Base-by-base conservation (phyloP, 345 rosid species). In the Pistacia atlantica region DNA sequence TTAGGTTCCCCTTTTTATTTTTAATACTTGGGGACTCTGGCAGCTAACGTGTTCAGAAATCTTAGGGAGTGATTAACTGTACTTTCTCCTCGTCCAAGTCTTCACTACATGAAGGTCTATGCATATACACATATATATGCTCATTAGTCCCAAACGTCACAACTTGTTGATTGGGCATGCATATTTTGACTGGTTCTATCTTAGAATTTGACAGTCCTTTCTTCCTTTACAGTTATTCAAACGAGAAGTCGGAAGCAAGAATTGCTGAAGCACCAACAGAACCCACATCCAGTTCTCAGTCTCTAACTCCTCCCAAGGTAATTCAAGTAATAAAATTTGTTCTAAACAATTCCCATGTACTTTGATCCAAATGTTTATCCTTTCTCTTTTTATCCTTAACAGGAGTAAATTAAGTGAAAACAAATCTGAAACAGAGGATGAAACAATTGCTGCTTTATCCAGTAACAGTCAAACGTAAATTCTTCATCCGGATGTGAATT, bases 241-340 rank as follows among this genome's bases (percentile, higher is more conserved):
- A 95, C n/a, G 98, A 95, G 83, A 92, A 93, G 79, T 92, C 97
- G 54, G 98, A 95, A 90, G 90, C 95, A 56, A 88, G 97, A 77
- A 86, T 83, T 54, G 71, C 87, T 0, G 92, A 90, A 54, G 78
- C 85, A 14, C 84, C 88, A 68, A 81, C 76, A 25, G 94, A 92
- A 71, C 87, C 76, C 20, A 37, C 75, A 71, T 75, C 85, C 35
- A 73, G 66, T 80, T 70, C 89, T 61, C 62, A 77, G 61, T 75
- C 80, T 22, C 28, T 49, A 57, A 80, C 78, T 65, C 81, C 85
- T 75, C 76, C 83, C 1, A 75, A 90, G 94, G 98, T 95, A 90
- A 20, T 38, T 54, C 35, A 65, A 22, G 55, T 68, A 55, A 37
- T 8, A 42, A 42, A 42, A 5, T 42, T 42, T 42, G 46, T 3